These are phyloP conservation scores for Biscogniauxia marginata DNA, from an alignment of 2,329 filamentous ascomycete species.

Conservation along the genomic window DNA sequence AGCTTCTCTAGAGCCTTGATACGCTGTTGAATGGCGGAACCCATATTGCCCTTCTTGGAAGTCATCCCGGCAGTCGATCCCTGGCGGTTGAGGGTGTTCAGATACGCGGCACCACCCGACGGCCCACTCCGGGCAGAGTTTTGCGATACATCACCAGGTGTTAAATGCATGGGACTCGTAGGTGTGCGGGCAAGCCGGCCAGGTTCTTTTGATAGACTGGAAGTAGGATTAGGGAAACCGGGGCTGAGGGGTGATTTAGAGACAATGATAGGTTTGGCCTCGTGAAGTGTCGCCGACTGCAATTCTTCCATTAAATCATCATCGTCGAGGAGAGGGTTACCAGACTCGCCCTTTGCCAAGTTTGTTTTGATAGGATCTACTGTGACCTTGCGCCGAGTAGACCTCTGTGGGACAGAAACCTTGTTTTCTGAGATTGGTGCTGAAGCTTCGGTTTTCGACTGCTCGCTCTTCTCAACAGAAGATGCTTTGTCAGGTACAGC, in stretches of 20 bases:
- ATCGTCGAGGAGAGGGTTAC: slow-evolving; percentile 60
- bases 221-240: slow-evolving; percentile 50
- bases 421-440: slow-evolving; percentile 12
- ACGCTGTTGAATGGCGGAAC: slow-evolving; percentile 87
- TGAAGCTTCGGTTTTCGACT: slow-evolving; percentile 14
- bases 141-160: slow-evolving; percentile 46
- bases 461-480: slow-evolving; percentile 5
- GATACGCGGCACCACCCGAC: slow-evolving; percentile 52
- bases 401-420: slow-evolving; percentile 29
- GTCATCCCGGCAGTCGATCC: slow-evolving; percentile 48
- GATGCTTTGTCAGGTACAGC: slow-evolving; percentile 8
- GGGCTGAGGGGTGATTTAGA: slow-evolving; percentile 80
- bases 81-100: slow-evolving; percentile 55
- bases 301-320: slow-evolving; percentile 84
- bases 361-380: slow-evolving; percentile 58
- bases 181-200: slow-evolving; percentile 44
- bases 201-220: slow-evolving; percentile 30
- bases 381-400: slow-evolving; percentile 35
- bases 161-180: slow-evolving; percentile 47
- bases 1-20: slow-evolving; percentile 92
- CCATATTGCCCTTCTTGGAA: slow-evolving; percentile 77
- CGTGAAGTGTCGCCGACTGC: slow-evolving; percentile 75
- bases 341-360: slow-evolving; percentile 37
- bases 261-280: slow-evolving; percentile 78
- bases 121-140: slow-evolving; percentile 53